Conservation (phyloP, 2,329 filamentous ascomycete species). For the Apiospora pterosperma region DNA sequence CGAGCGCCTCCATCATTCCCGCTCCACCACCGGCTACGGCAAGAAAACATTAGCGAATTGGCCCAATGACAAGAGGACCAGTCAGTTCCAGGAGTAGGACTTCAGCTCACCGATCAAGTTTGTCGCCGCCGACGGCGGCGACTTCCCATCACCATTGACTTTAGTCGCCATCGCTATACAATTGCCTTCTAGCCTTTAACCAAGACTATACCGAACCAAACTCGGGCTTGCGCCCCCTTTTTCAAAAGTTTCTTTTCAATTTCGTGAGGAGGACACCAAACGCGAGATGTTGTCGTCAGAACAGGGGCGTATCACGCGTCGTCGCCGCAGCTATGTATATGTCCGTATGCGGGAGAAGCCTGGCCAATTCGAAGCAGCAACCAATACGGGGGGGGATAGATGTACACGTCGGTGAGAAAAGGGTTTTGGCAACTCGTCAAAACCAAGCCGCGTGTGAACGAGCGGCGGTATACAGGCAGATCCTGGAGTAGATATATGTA, state of each 20-base stretch:
- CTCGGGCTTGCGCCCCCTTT: slow-evolving; percentile 19
- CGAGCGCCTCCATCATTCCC: slow-evolving; percentile 98
- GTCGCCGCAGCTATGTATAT: background rate
- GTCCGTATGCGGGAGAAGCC: background rate
- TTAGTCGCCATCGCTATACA: slow-evolving; percentile 36
- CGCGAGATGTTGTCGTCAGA: background rate
- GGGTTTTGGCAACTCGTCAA: background rate
- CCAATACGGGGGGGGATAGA: background rate
- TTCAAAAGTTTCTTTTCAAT: background rate
- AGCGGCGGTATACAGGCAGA: background rate
- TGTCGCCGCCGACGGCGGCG: slow-evolving; percentile 79
- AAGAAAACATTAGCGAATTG: slow-evolving; percentile 14
- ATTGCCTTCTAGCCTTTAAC: background rate
- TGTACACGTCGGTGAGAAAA: background rate
- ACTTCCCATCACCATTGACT: slow-evolving; percentile 55
- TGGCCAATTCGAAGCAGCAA: background rate
- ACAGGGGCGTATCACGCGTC: background rate
- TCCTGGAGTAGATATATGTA: background rate
- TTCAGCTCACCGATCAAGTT: slow-evolving; percentile 77
- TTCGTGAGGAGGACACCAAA: background rate
- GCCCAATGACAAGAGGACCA: slow-evolving; percentile 1
- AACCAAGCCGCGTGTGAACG: background rate
- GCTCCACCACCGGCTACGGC: slow-evolving; percentile 83
- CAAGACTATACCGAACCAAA: slow-evolving; percentile 4
- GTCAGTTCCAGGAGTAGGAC: background rate